Evolutionary conservation across 2,329 filamentous ascomycete genomes (phyloP), one percentile per base, ranked within the genome.

Genomic region (Aphanocladium album): DNA sequence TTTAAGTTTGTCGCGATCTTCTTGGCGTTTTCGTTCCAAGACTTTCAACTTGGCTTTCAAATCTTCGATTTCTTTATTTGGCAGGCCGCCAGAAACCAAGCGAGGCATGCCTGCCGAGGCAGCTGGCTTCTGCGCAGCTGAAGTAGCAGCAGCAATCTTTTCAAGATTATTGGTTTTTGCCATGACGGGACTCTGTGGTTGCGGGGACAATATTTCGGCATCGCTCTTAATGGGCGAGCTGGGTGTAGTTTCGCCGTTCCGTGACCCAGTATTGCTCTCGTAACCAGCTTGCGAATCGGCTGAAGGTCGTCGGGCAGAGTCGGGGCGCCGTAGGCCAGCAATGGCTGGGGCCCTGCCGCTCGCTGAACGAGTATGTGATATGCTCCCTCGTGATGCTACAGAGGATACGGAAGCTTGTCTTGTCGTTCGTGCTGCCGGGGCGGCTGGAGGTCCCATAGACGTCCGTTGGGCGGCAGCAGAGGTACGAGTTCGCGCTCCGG

Each of bases 1-100:
- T 70, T 93, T 92, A 56, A 96, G 74, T 70, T 91, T 90, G 67
- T 97, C 93, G 21, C 91, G 84, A 69, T 96, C 91, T 64, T 98
- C 93, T 14, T 83, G 71, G 60, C 91, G 81, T 73, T 96, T 96
- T 67, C 93, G 90, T 72, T 99, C 93, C 67, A 98, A 80, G 3
- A 97, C 81, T 58, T 89, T 87, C 2, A 98, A 77, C 71, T 96
- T 97, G 0, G 91, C 88, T 71, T 96, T 92, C 17, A 97, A 79
- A 65, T 96, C 91, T 66, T 97, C 93, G 21, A 93, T 85, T 69
- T 96, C 89, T 64, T 88, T 82, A 23, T 77, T 80, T 2, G 82
- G 75, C 1, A 82, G 79, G 8, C 83, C 81, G 60, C 74, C 78
- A 3, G 76, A 76, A 14, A 79, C 79, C 23, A 80, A 71, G 76